Evolutionary conservation across 2,329 filamentous ascomycete species (phyloP).

Genomic region (Aschersonia sp.): DNA sequence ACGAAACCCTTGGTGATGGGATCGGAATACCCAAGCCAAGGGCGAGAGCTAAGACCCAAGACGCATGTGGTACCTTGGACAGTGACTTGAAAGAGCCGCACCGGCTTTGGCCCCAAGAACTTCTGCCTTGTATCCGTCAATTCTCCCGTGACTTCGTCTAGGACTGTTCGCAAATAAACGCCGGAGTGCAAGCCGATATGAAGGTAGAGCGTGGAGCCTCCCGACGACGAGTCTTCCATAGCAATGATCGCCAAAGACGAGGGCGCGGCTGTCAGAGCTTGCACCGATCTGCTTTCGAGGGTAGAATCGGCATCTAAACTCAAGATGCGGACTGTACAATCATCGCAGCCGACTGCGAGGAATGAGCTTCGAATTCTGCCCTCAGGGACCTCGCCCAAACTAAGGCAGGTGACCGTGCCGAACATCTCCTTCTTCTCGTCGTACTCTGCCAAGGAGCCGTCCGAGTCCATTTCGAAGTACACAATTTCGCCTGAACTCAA

Average conservation of each 20-base stretch:
- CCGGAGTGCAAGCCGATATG: conserved; percentile 94
- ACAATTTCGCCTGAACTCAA: conserved; percentile 93
- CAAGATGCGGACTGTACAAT: conserved; percentile 86
- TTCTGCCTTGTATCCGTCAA: conserved; percentile 88
- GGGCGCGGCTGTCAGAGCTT: conserved; percentile 80
- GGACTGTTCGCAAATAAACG: conserved; percentile 84
- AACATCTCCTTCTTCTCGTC: conserved; percentile 93
- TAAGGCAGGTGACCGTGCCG: conserved; percentile 88
- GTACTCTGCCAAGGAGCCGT: conserved; percentile 83
- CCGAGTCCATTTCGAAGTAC: conserved; percentile 93
- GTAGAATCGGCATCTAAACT: conserved; percentile 84
- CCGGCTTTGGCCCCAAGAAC: conserved; percentile 81
- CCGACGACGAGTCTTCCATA: conserved; percentile 87
- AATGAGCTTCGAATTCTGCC: conserved; percentile 82
- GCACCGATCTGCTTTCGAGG: conserved; percentile 84
- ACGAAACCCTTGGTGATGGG: conserved; percentile 77
- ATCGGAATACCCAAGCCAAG: conserved; percentile 94
- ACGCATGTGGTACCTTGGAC: conserved; percentile 76
- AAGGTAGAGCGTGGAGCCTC: conserved; percentile 77
- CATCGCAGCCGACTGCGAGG: conserved; percentile 90
- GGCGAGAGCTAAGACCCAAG: conserved; percentile 76
- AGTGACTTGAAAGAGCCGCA: conserved; percentile 81
- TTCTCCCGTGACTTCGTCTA: conserved; percentile 92
- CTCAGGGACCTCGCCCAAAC: conserved; percentile 81
- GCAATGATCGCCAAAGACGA: conserved; percentile 82